phyloP scores from a whole-genome alignment of 257 asterid genomes.

The Rubia yunnanensis region DNA sequence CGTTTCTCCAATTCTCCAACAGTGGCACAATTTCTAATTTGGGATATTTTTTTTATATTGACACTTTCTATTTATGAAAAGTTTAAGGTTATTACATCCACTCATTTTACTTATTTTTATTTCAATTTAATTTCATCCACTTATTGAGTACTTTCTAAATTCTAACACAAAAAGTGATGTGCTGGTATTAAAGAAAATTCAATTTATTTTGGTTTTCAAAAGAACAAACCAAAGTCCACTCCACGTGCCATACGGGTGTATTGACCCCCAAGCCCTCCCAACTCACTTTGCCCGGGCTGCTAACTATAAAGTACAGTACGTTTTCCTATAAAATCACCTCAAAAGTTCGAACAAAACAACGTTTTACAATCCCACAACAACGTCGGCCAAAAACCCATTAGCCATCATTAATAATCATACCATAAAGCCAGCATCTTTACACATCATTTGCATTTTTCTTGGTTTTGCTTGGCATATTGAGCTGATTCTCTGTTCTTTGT shows the following conservation, averaged over 20 bases:
- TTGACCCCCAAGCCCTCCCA: background rate
- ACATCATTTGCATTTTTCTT: background rate
- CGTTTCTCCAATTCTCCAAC: too few relatives aligned
- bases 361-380: background rate
- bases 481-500: slow-evolving; percentile 13
- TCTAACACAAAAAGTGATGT: too few relatives aligned
- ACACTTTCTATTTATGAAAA: too few relatives aligned
- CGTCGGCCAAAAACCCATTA: background rate
- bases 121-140: too few relatives aligned
- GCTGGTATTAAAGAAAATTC: too few relatives aligned
- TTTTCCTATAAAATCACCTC: slow-evolving; percentile 1
- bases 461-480: too few relatives aligned
- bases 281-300: background rate
- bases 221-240: slow-evolving; percentile 26
- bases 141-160: too few relatives aligned
- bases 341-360: background rate
- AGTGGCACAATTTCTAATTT: too few relatives aligned
- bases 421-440: background rate
- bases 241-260: slow-evolving; percentile 34
- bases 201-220: background rate
- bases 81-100: too few relatives aligned
- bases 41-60: too few relatives aligned
- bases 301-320: background rate
- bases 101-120: too few relatives aligned
- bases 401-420: background rate